phyloP scores from a whole-genome alignment of 805 yeast species.

The Ogataea wickerhamii region DNA sequence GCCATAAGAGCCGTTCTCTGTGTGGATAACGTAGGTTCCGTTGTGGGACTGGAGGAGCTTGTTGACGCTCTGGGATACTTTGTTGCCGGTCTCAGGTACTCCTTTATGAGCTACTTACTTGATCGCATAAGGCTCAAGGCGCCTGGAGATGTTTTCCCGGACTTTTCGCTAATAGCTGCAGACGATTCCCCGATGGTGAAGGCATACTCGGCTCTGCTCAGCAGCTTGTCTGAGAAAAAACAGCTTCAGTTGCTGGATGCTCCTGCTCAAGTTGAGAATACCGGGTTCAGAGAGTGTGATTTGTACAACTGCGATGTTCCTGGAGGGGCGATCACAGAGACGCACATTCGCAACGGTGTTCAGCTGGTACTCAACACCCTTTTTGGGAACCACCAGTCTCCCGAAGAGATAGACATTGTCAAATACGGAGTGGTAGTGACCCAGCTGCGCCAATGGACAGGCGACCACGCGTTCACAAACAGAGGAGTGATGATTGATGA shows the following conservation, averaged over 20 bases:
- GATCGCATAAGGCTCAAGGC: not conserved
- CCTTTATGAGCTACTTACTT: not conserved
- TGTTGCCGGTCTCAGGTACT: not conserved
- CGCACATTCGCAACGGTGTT: not conserved
- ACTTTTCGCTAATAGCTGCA: not conserved
- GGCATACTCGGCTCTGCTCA: not conserved
- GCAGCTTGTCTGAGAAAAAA: not conserved
- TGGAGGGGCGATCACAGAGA: not conserved
- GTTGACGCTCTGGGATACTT: not conserved
- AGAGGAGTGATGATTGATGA: constrained; percentile 52
- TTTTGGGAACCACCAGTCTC: not conserved
- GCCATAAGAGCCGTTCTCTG: not conserved
- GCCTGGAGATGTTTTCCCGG: not conserved
- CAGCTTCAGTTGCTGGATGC: not conserved
- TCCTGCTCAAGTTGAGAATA: not conserved
- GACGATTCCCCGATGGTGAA: not conserved
- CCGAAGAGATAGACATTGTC: not conserved
- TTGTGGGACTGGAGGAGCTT: not conserved
- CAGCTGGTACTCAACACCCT: not conserved
- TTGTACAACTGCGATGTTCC: not conserved
- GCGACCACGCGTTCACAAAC: constrained; percentile 49
- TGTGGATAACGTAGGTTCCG: not conserved
- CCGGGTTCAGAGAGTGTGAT: not conserved
- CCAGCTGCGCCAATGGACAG: constrained; percentile 51
- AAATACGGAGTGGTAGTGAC: not conserved